Conservation (phyloP, 345 rosid species). For the Firmiana major region DNA sequence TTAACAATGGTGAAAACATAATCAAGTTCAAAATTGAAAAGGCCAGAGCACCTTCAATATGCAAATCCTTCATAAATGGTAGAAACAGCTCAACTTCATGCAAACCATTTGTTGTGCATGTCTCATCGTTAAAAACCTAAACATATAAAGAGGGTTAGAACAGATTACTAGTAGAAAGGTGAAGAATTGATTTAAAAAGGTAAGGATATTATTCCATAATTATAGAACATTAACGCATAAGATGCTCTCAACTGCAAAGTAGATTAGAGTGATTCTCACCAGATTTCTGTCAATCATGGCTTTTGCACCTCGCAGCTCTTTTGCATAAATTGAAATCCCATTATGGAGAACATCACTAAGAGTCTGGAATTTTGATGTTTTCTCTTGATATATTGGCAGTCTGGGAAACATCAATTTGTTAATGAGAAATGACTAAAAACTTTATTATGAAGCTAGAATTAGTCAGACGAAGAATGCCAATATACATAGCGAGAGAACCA, state of each 20-base stretch:
- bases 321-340: slow-evolving; percentile 54
- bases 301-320: slow-evolving; percentile 64
- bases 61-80: slow-evolving; percentile 60
- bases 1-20: slow-evolving; percentile 11
- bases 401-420: slow-evolving; percentile 29
- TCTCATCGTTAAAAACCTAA: slow-evolving; percentile 60
- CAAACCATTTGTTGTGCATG: slow-evolving; percentile 45
- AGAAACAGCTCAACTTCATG: slow-evolving; percentile 75
- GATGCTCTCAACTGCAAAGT: background rate
- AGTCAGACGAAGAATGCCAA: background rate
- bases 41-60: slow-evolving; percentile 46
- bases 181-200: background rate
- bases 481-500: background rate
- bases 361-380: slow-evolving; percentile 35
- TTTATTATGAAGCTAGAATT: background rate
- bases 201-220: background rate
- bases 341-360: slow-evolving; percentile 52
- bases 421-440: slow-evolving; percentile 4
- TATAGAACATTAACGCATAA: background rate
- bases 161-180: background rate
- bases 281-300: slow-evolving; percentile 74
- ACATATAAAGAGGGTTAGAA: slow-evolving; percentile 12
- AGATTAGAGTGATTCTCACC: slow-evolving; percentile 43
- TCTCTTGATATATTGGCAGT: slow-evolving; percentile 48
- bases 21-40: slow-evolving; percentile 5